phyloP scores from a whole-genome alignment of 768 basidiomycete genomes.

The Hydnum rufescens region DNA sequence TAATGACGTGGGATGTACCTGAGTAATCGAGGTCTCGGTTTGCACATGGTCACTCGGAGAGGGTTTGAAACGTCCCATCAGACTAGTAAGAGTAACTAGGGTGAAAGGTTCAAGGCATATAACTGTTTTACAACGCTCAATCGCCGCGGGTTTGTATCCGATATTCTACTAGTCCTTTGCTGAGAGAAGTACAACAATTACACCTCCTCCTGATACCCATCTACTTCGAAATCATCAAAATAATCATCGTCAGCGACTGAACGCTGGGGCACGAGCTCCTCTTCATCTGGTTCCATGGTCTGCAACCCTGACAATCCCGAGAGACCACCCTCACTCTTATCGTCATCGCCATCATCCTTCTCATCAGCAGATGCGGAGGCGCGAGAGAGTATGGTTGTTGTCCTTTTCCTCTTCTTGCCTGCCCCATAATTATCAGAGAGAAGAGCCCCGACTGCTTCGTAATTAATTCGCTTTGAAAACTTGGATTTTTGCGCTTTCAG shows the following conservation, averaged over 20 bases:
- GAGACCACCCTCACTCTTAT: conserved; percentile 26
- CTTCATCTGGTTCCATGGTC: too few species aligned
- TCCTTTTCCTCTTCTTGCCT: conserved; percentile 1
- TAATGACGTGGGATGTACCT: conserved; percentile 6
- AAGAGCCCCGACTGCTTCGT: conserved; percentile 66
- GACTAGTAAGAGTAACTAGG: background rate
- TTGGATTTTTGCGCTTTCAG: conserved; percentile 55
- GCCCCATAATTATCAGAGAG: conserved; percentile 23
- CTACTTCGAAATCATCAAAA: conserved; percentile 9
- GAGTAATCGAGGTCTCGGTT: conserved; percentile 36
- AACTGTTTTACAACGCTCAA: background rate
- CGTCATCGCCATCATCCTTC: conserved; percentile 13
- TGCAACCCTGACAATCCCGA: too few species aligned
- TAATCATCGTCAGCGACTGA: too few species aligned
- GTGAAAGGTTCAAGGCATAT: background rate
- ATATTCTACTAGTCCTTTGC: background rate
- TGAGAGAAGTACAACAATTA: background rate
- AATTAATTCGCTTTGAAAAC: conserved; percentile 88
- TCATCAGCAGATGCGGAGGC: conserved; percentile 23
- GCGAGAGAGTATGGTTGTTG: conserved; percentile 3
- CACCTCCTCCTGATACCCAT: background rate
- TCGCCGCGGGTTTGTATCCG: background rate
- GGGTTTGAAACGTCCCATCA: conserved; percentile 9
- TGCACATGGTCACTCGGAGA: conserved; percentile 37
- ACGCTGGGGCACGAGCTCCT: too few species aligned